Base-by-base conservation (phyloP, 805 yeast genomes). In the Schwanniomyces occidentalis region DNA sequence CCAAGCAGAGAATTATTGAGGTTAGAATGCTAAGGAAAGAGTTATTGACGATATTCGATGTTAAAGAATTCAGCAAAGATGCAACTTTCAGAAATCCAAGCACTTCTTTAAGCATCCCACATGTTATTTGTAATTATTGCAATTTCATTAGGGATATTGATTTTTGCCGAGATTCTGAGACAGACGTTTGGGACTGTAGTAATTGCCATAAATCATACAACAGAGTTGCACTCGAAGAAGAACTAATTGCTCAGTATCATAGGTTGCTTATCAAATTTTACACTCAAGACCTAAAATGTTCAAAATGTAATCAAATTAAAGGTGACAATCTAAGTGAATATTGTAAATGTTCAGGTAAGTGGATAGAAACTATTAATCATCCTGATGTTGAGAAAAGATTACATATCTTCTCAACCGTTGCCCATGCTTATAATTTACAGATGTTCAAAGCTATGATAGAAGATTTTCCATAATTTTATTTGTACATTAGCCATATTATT, bases 341-440 rank as follows among this genome's bases (percentile, higher is more conserved):
- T 55, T 95, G 99, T 59, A 61, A 75, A 14, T 93, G 99, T 56
- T 91, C 99, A 0, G 99, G 99, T 6, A 55, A 61, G 10, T 89
- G 95, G 96, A 65, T 58, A 4, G 81, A 77, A 30, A 78, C 85
- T 0, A 55, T 80, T 14, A 52, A 67, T 4, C 63, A 65, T 31
- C 60, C 52, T 4, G 73, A 69, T 0, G 51, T 88, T 6, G 58
- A 65, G 12, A 61, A 63, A 32, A 67, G 69, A 33, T 49, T 81
- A 3, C 56, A 52, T 5, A 69, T 78, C 0, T 86, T 73, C 54
- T 63, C 63, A 15, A 79, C 76, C 38, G 80, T 88, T 9, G 77
- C 91, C 1, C 61, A 63, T 9, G 72, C 58, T 34, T 85, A 76
- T 52, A 82, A 78, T 24, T 64, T 90, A 46, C 75, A 73, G 35